Conservation (phyloP, 2,329 filamentous ascomycete genomes). For the Ophiostoma ulmi region DNA sequence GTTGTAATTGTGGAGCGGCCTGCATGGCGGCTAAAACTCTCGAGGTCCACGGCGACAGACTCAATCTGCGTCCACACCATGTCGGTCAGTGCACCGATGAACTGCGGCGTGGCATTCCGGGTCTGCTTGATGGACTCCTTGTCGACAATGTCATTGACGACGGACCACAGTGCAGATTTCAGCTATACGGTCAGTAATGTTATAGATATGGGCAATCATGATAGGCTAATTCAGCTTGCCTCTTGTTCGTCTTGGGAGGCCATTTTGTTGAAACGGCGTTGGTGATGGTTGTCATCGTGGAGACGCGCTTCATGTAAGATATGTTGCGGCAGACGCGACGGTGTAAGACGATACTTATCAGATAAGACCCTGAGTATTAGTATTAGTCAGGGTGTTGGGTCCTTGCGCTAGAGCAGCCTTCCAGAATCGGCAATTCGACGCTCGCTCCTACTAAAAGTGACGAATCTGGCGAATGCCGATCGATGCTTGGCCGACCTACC, state of each 20-base stretch:
- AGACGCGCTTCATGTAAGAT: background rate
- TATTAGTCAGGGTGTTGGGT: background rate
- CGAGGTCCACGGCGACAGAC: slow-evolving; percentile 52
- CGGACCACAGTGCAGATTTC: slow-evolving; percentile 80
- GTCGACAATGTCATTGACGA: slow-evolving; percentile 82
- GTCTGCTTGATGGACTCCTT: slow-evolving; percentile 68
- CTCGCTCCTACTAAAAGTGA: background rate
- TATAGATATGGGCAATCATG: background rate
- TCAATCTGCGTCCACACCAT: slow-evolving; percentile 83
- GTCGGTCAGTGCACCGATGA: slow-evolving; percentile 80
- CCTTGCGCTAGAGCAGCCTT: background rate
- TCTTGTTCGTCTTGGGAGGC: slow-evolving; percentile 32
- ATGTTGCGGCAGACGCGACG: background rate
- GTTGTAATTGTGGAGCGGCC: slow-evolving; percentile 73
- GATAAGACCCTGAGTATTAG: background rate
- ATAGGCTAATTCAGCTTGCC: slow-evolving; percentile 22
- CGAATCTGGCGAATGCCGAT: slow-evolving; percentile 14
- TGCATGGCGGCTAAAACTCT: slow-evolving; percentile 65
- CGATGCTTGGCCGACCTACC: slow-evolving; percentile 11
- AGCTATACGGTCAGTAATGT: slow-evolving; percentile 41
- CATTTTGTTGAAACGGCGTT: slow-evolving; percentile 26
- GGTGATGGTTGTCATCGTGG: background rate
- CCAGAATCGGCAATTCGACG: background rate
- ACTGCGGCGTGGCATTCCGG: slow-evolving; percentile 85
- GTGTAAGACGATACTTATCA: background rate